Conservation (phyloP, 768 basidiomycete genomes). For the Rickenella mellea region DNA sequence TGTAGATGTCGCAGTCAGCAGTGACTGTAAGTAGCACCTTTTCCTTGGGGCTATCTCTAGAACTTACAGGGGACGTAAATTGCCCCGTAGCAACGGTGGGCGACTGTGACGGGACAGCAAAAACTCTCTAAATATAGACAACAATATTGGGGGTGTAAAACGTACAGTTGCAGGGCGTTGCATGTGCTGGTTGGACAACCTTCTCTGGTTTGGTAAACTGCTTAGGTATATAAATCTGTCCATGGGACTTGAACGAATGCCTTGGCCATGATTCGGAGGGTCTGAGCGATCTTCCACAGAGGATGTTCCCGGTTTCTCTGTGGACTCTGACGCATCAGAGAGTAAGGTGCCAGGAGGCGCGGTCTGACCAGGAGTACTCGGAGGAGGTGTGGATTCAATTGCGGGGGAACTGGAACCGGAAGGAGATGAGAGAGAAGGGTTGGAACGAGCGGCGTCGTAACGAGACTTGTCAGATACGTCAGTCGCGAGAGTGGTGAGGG, state of each 20-base stretch:
- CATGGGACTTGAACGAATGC: slow-evolving; percentile 13
- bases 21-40: slow-evolving; percentile 57
- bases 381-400: slow-evolving; percentile 63
- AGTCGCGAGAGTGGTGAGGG: slow-evolving; percentile 17
- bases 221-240: too few species aligned
- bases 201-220: slow-evolving; percentile 19
- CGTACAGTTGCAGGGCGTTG: slow-evolving; percentile 16
- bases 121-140: not conserved
- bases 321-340: slow-evolving; percentile 24
- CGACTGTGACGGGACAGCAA: slow-evolving; percentile 21
- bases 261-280: slow-evolving; percentile 16
- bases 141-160: slow-evolving; percentile 1
- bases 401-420: slow-evolving; percentile 58
- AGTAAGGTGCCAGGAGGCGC: slow-evolving; percentile 32
- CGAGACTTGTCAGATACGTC: slow-evolving; percentile 19
- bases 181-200: slow-evolving; percentile 17
- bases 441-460: slow-evolving; percentile 25
- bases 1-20: slow-evolving; percentile 66
- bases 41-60: slow-evolving; percentile 8
- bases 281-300: slow-evolving; percentile 25
- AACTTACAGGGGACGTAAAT: too few species aligned
- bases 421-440: slow-evolving; percentile 59
- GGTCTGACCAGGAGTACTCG: slow-evolving; percentile 49
- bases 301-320: slow-evolving; percentile 20
- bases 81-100: slow-evolving; percentile 32